Conservation (phyloP, 768 basidiomycete species). For the Russula sp. region DNA sequence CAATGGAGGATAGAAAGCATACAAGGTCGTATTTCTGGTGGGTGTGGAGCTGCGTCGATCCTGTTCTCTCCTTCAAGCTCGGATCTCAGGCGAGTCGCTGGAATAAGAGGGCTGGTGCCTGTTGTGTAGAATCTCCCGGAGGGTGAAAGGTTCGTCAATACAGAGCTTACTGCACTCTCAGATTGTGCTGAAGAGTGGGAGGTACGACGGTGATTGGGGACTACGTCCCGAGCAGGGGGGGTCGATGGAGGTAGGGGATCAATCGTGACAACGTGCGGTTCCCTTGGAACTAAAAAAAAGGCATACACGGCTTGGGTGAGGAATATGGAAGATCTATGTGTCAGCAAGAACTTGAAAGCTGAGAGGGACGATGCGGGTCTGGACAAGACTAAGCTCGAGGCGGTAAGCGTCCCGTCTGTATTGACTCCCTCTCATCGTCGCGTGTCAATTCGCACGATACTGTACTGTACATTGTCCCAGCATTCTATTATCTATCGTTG, state of each 20-base stretch:
- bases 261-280: slow-evolving; percentile 26
- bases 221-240: slow-evolving; percentile 25
- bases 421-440: slow-evolving; percentile 7
- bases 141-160: slow-evolving; percentile 2
- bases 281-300: slow-evolving; percentile 16
- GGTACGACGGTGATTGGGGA: slow-evolving; percentile 21
- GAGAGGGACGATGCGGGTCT: slow-evolving; percentile 3
- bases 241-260: slow-evolving; percentile 26
- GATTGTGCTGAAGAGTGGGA: slow-evolving; percentile 18
- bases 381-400: slow-evolving; percentile 17
- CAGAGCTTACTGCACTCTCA: slow-evolving; percentile 17
- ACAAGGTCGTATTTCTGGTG: slow-evolving; percentile 11
- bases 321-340: slow-evolving; percentile 22
- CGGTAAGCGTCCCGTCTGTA: neutral
- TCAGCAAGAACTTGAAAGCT: slow-evolving; percentile 14
- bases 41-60: slow-evolving; percentile 15
- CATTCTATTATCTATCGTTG: neutral
- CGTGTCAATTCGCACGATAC: slow-evolving; percentile 24
- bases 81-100: slow-evolving; percentile 24
- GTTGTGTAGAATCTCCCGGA: slow-evolving; percentile 14
- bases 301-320: slow-evolving; percentile 22
- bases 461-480: neutral
- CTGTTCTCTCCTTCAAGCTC: slow-evolving; percentile 24
- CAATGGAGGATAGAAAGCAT: slow-evolving; percentile 2
- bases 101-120: slow-evolving; percentile 20